phyloP scores from a whole-genome alignment of 768 basidiomycete genomes.

The Mycena floridula region DNA sequence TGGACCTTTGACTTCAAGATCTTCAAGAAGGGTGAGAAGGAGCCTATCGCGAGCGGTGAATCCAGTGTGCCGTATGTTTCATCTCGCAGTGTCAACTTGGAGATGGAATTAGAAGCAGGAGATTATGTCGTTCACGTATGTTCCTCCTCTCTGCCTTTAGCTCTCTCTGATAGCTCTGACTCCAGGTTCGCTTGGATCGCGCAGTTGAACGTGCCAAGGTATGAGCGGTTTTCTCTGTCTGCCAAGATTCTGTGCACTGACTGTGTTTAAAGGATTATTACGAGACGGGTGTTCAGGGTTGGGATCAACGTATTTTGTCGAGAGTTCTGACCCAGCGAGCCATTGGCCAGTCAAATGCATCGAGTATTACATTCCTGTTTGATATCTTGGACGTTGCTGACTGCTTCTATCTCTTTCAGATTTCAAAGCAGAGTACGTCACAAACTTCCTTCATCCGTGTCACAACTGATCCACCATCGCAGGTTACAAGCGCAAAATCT shows the following conservation, averaged over 20 bases:
- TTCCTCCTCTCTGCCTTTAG: not conserved
- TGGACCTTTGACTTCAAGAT: slow-evolving; percentile 45
- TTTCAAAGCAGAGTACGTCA: slow-evolving; percentile 13
- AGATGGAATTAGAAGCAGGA: slow-evolving; percentile 32
- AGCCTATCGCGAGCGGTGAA: slow-evolving; percentile 24
- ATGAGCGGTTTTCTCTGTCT: not conserved
- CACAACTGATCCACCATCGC: not conserved
- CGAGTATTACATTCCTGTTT: slow-evolving; percentile 7
- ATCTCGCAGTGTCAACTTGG: slow-evolving; percentile 31
- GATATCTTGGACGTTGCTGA: not conserved
- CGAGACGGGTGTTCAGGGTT: slow-evolving; percentile 16
- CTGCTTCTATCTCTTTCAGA: slow-evolving; percentile 7
- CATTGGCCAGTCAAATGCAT: slow-evolving; percentile 13
- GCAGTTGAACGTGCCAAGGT: slow-evolving; percentile 4
- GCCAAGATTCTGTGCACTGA: slow-evolving; percentile 3
- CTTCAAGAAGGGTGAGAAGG: slow-evolving; percentile 34
- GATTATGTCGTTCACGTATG: slow-evolving; percentile 36
- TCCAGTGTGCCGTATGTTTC: slow-evolving; percentile 25
- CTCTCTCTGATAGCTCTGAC: not conserved
- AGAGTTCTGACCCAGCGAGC: slow-evolving; percentile 13
- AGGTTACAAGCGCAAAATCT: slow-evolving; percentile 6
- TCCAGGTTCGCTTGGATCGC: slow-evolving; percentile 14
- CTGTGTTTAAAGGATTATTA: slow-evolving; percentile 19
- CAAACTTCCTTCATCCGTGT: not conserved
- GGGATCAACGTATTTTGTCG: slow-evolving; percentile 23